Evolutionary conservation across 306 rosid species (phyloP).

Genomic region (Lupinus albus): DNA sequence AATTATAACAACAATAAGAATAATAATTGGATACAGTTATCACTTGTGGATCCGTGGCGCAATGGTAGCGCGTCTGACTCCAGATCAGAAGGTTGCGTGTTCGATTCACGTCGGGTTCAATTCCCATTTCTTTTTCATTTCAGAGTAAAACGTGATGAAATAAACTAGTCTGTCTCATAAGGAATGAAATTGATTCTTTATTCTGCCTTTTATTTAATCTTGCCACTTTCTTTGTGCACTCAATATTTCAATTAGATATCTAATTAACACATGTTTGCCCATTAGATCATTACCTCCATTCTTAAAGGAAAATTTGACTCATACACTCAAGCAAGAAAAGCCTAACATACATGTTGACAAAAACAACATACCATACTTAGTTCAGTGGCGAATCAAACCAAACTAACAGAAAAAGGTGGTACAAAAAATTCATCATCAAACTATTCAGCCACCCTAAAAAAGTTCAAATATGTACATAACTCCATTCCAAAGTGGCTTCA

Average conservation of each 20-base stretch:
- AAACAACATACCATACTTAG: conserved; percentile 22
- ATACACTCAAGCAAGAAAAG: conserved; percentile 35
- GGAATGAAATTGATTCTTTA: not conserved
- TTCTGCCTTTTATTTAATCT: not conserved
- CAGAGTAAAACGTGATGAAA: too few species aligned
- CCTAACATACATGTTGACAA: conserved; percentile 18
- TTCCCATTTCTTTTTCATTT: not conserved
- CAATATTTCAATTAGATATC: not conserved
- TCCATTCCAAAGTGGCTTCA: conserved; percentile 38
- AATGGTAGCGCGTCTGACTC: conserved; percentile 98
- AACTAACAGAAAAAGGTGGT: conserved; percentile 29
- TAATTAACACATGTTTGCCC: not conserved
- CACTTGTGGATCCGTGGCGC: conserved; percentile 74
- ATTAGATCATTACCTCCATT: not conserved
- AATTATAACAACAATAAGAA: too few species aligned
- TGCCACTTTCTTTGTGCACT: not conserved
- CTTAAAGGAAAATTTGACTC: not conserved
- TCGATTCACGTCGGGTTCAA: conserved; percentile 91
- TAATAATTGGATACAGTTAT: too few species aligned
- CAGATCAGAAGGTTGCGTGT: conserved; percentile 97
- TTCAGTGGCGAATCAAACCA: conserved; percentile 35
- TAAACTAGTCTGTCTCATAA: too few species aligned
- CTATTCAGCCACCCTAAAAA: conserved; percentile 35
- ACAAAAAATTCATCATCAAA: conserved; percentile 41
- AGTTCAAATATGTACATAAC: conserved; percentile 45